Evolutionary conservation across 2,329 filamentous ascomycete genomes (phyloP).

Genomic region (Apiospora kogelbergensis): DNA sequence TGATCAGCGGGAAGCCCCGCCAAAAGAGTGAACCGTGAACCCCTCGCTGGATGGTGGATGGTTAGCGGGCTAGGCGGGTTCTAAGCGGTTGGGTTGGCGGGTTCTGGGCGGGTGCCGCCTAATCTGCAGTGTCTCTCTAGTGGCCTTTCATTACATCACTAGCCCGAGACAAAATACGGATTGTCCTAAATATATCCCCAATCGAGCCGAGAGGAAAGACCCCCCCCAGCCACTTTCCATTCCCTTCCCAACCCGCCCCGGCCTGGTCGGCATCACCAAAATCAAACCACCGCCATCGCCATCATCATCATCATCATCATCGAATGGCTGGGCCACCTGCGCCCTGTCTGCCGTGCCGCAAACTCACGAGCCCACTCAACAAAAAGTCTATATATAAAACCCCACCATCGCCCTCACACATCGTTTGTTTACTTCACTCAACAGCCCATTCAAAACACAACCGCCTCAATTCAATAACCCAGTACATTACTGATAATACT

Average conservation of each 20-base stretch:
- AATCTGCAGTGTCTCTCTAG: not conserved
- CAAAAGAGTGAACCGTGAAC: not conserved
- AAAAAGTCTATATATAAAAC: not conserved
- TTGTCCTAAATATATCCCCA: not conserved
- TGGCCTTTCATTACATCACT: not conserved
- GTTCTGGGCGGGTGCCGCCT: not conserved
- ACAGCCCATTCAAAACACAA: not conserved
- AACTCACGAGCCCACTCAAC: not conserved
- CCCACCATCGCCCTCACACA: not conserved
- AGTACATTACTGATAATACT: not conserved
- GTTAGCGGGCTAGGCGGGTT: no score
- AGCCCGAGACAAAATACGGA: not conserved
- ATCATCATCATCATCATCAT: not conserved
- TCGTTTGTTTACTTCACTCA: not conserved
- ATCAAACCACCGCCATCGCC: not conserved
- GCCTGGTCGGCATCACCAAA: not conserved
- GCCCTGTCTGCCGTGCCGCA: not conserved
- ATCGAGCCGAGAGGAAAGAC: not conserved
- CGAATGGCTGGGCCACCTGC: not conserved
- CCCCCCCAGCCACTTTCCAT: not conserved
- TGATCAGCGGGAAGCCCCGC: not conserved
- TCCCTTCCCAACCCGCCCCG: not conserved
- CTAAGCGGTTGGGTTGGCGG: no score
- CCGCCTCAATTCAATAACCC: not conserved
- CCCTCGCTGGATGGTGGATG: no score